Percentiles rank a stretch among this genome's conserved stretches.
phyloP scores from a whole-genome alignment of 139 green algal species.

The Zygnema cylindricum region DNA sequence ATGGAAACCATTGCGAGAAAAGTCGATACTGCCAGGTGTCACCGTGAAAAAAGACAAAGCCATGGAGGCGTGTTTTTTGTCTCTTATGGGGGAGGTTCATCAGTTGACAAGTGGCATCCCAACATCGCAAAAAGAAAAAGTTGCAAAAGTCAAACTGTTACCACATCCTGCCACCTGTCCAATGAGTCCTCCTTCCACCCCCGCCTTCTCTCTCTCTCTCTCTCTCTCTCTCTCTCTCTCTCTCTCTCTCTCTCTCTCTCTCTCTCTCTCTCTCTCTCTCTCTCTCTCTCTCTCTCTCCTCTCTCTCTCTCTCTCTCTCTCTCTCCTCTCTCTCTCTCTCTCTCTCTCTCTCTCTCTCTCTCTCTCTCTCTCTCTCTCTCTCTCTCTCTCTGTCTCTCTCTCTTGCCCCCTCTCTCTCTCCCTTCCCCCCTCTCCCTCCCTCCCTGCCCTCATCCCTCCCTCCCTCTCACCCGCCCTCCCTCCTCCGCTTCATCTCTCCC shows the following conservation, averaged over 20 bases:
- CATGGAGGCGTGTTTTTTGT: slow-evolving; percentile 13
- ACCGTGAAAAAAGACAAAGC: neutral
- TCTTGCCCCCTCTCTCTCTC: too few species aligned
- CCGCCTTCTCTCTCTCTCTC: neutral
- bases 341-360: too few species aligned
- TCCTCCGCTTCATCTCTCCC: too few species aligned
- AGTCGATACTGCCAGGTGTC: neutral
- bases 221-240: neutral
- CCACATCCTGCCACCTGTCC: neutral
- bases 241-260: neutral
- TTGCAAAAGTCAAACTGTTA: neutral
- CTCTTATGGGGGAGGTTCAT: slow-evolving; percentile 9
- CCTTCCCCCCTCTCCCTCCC: too few species aligned
- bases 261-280: neutral
- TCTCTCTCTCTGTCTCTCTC: too few species aligned
- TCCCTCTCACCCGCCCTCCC: too few species aligned
- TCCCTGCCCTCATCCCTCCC: too few species aligned
- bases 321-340: too few species aligned
- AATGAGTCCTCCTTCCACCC: neutral
- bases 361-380: too few species aligned
- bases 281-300: neutral
- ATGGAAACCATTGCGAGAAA: slow-evolving; percentile 21
- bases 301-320: too few species aligned
- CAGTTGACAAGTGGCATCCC: neutral
- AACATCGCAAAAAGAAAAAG: neutral